Evolutionary conservation across 495 filamentous ascomycete genomes (phyloP).

Genomic region (Lichenothelia convexa): DNA sequence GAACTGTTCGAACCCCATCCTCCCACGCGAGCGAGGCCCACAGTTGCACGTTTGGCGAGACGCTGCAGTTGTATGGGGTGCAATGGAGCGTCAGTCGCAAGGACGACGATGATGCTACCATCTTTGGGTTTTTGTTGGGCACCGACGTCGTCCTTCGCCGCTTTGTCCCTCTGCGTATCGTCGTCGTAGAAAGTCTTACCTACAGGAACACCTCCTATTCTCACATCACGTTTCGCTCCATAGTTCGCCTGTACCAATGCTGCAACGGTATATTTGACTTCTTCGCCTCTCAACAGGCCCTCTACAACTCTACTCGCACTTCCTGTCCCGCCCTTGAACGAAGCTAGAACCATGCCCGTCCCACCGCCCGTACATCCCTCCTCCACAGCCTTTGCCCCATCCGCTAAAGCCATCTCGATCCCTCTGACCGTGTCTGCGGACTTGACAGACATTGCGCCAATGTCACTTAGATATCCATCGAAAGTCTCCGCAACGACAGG

Average conservation of each 20-base stretch:
- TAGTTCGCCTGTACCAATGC: constrained; percentile 36
- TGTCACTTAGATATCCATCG: no score
- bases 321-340: constrained; percentile 34
- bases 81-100: constrained; percentile 34
- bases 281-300: constrained; percentile 11
- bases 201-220: constrained; percentile 30
- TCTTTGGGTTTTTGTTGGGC: constrained; percentile 22
- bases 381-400: constrained; percentile 23
- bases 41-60: constrained; percentile 32
- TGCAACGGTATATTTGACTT: constrained; percentile 28
- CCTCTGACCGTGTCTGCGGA: no score
- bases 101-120: constrained; percentile 34
- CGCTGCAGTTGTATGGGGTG: constrained; percentile 32
- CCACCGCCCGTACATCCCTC: constrained; percentile 36
- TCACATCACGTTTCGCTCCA: constrained; percentile 24
- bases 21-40: constrained; percentile 30
- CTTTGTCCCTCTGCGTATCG: constrained; percentile 8
- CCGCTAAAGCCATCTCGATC: no score
- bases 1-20: constrained; percentile 29
- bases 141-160: constrained; percentile 3
- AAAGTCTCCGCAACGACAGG: no score
- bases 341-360: constrained; percentile 33
- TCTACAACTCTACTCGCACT: constrained; percentile 27
- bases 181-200: constrained; percentile 22
- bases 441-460: no score